Evolutionary conservation across 495 filamentous ascomycete species (phyloP), one percentile per base, ranked within the genome.

Genomic region (Penicillium atrosanguineum): DNA sequence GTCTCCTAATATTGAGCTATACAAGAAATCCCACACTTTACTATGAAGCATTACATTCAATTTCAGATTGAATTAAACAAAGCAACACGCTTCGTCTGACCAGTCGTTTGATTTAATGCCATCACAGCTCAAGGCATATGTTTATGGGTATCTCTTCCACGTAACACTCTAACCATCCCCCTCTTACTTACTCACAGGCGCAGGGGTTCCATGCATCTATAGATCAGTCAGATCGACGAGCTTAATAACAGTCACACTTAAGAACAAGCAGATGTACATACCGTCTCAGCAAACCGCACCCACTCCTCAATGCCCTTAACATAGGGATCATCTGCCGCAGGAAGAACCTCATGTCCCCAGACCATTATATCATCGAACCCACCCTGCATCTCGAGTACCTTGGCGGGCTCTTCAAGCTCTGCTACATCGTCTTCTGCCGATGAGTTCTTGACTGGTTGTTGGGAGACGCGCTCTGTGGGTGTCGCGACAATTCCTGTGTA

Each of bases 331-430:
- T 89, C 87, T 9, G 83, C 76, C 18, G 85, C 79, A 21, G 87
- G 87, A 40, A 81, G 57, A 46, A 79, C 77, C 52, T 91, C 87
- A 70, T 97, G 94, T 0, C 80, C 87, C 93, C 93, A 97, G 20
- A 96, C 79, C 14, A 90, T 69, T 40, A 96, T 63, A 19, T 88
- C 79, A 14, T 91, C 83, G 67, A 97, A 97, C n/a, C 77, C 72
- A 4, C 75, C 81, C 29, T 82, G 73, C 40, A 84, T 80, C 58
- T 89, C 80, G 1, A 86, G 70, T 21, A 86, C 59, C 60, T 87
- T 84, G 16, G 81, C 75, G 1, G 75, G 71, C 39, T 82, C 77
- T 28, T 81, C 78, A 4, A 55, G 56, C 29, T 69, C 64, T 7
- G 46, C 51, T 11, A 67, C 73, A 19, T 56, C 60, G 19, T 65